A percentile compares a stretch with the other conserved stretches of the same genome.
Conservation (phyloP, 257 asterid genomes). For the Salvia hispanica region DNA sequence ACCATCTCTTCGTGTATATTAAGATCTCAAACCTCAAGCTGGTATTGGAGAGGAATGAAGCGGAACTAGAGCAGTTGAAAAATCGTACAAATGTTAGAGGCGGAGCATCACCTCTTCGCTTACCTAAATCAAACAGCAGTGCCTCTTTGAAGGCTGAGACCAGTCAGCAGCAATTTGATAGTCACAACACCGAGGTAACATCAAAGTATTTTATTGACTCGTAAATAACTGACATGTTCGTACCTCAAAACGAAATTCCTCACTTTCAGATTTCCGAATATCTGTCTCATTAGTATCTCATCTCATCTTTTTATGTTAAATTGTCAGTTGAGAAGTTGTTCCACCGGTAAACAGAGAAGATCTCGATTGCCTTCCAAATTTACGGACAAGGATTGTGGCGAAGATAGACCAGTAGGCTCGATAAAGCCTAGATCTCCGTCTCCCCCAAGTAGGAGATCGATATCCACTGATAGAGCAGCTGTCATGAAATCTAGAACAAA, state of each 20-base stretch:
- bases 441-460: constrained; percentile 83
- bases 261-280: not conserved
- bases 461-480: constrained; percentile 76
- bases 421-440: constrained; percentile 66
- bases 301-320: constrained; percentile 27
- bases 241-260: constrained; percentile 18
- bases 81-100: constrained; percentile 54
- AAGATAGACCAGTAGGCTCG: constrained; percentile 49
- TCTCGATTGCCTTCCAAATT: constrained; percentile 72
- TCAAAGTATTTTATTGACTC: constrained; percentile 1
- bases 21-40: constrained; percentile 84
- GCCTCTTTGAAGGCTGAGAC: constrained; percentile 56
- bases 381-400: constrained; percentile 64
- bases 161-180: constrained; percentile 49
- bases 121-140: constrained; percentile 47
- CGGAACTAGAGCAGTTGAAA: constrained; percentile 73
- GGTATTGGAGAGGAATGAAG: constrained; percentile 76
- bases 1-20: constrained; percentile 27
- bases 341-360: constrained; percentile 77
- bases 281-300: constrained; percentile 20
- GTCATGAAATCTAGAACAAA: constrained; percentile 47
- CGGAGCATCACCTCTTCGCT: constrained; percentile 68
- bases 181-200: constrained; percentile 62
- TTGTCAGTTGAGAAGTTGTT: constrained; percentile 68
- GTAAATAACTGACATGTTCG: constrained; percentile 7